Evolutionary conservation across 1,284 basidiomycete genomes (phyloP).

Genomic region (Apiotrichum porosum): DNA sequence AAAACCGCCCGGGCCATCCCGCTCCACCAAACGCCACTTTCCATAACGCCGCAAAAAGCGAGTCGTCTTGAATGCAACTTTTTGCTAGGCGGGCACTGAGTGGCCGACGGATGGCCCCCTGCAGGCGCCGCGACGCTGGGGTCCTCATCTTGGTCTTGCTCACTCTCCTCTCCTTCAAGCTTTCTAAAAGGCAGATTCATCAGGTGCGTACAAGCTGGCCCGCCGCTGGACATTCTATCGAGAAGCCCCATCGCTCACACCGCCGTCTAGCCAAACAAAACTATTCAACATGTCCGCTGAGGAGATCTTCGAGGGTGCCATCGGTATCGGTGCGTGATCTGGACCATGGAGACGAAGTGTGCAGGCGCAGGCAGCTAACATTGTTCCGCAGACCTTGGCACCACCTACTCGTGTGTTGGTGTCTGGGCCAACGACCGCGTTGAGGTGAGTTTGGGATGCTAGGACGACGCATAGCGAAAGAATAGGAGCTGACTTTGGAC

Average conservation of each 20-base stretch:
- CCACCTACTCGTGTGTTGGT: conserved; percentile 72
- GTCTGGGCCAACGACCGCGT: conserved; percentile 99
- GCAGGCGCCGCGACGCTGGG: no score
- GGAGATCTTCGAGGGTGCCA: conserved; percentile 90
- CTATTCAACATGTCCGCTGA: conserved; percentile 68
- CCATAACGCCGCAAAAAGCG: no score
- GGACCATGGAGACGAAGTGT: neutral
- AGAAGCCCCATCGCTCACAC: conserved; percentile 2
- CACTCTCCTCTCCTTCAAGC: conserved; percentile 11
- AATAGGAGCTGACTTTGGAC: neutral
- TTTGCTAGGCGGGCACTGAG: neutral
- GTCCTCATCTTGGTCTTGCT: conserved; percentile 2
- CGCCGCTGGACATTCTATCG: no score
- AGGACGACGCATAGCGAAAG: no score
- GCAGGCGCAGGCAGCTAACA: neutral
- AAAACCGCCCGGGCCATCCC: no score
- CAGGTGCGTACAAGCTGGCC: conserved; percentile 16
- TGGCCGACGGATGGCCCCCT: neutral
- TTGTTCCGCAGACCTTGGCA: conserved; percentile 53
- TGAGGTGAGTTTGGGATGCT: conserved; percentile 51
- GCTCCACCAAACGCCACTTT: no score
- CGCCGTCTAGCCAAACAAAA: conserved; percentile 12
- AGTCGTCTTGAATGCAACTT: no score
- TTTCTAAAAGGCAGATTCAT: conserved; percentile 20
- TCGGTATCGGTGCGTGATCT: conserved; percentile 68